A percentile compares a stretch with the other conserved stretches of the same genome.
phyloP scores from a whole-genome alignment of 192 early-diverging fungal species.

The Entomortierella lignicola region DNA sequence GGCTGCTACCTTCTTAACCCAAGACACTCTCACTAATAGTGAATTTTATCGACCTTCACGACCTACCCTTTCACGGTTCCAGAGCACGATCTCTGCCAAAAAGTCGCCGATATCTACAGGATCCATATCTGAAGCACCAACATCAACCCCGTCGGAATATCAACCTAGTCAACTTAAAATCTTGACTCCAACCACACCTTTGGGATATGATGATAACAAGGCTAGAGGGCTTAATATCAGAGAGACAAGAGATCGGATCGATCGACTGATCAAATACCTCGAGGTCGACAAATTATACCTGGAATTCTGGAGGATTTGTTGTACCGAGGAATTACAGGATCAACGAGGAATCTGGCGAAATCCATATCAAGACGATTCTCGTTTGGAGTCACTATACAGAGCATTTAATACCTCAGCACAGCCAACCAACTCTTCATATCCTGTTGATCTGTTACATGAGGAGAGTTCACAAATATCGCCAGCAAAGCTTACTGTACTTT shows the following conservation, averaged over 20 bases:
- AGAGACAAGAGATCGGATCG: slow-evolving; percentile 7
- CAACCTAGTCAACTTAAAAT: background rate
- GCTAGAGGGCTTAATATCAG: background rate
- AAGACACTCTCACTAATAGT: background rate
- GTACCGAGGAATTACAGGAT: slow-evolving; percentile 13
- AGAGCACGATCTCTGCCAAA: background rate
- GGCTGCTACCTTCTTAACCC: background rate
- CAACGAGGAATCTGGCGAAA: slow-evolving; percentile 34
- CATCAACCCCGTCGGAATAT: background rate
- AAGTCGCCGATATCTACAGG: background rate
- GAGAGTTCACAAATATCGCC: background rate
- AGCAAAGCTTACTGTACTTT: background rate
- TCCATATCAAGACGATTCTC: background rate
- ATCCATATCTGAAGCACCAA: background rate
- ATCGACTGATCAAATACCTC: slow-evolving; percentile 9
- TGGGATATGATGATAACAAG: background rate
- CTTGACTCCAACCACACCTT: background rate
- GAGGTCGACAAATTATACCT: slow-evolving; percentile 30
- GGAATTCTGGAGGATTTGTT: slow-evolving; percentile 43
- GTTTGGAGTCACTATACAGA: slow-evolving; percentile 22
- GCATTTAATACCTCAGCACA: slow-evolving; percentile 15
- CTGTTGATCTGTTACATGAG: background rate
- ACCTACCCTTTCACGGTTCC: background rate
- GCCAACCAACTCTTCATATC: slow-evolving; percentile 4
- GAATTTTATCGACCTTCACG: background rate